Evolutionary conservation across 2,329 filamentous ascomycete species (phyloP).

Genomic region (Aspergillus hortae): DNA sequence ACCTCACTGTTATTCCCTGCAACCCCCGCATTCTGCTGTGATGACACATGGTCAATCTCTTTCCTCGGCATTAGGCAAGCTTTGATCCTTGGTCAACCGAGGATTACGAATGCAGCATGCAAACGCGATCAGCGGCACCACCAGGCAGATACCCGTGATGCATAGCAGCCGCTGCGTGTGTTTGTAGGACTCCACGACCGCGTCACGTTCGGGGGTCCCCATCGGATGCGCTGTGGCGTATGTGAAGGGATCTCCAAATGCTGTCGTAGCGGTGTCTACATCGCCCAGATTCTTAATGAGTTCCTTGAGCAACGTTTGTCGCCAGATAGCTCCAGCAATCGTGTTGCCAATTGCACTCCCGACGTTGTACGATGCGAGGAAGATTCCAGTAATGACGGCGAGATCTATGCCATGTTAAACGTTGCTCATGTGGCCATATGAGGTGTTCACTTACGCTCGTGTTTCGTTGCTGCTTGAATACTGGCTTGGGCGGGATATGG

Average conservation of each 20-base stretch:
- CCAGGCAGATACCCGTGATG: slow-evolving; percentile 50
- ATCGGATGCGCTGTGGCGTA: slow-evolving; percentile 38
- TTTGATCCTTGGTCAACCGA: slow-evolving; percentile 45
- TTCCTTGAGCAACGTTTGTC: slow-evolving; percentile 51
- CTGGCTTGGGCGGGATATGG: slow-evolving; percentile 50
- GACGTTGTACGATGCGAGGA: slow-evolving; percentile 61
- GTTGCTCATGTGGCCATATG: background rate
- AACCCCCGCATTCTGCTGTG: no score
- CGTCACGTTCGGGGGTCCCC: slow-evolving; percentile 43
- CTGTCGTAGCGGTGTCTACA: slow-evolving; percentile 34
- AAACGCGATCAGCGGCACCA: slow-evolving; percentile 45
- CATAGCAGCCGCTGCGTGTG: slow-evolving; percentile 48
- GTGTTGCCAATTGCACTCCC: slow-evolving; percentile 59
- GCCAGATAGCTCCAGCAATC: slow-evolving; percentile 62
- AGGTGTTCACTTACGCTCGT: slow-evolving; percentile 37
- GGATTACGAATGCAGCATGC: slow-evolving; percentile 46
- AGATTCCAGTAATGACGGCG: slow-evolving; percentile 62
- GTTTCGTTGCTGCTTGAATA: slow-evolving; percentile 50
- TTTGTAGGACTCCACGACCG: slow-evolving; percentile 44
- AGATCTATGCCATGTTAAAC: slow-evolving; percentile 41
- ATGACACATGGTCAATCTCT: background rate
- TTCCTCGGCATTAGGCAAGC: slow-evolving; percentile 37
- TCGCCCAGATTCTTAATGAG: slow-evolving; percentile 42
- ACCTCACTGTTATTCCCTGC: no score
- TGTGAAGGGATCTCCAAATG: slow-evolving; percentile 43